phyloP scores from a whole-genome alignment of 2,329 filamentous ascomycete species.

The Arachnomyces sp. region DNA sequence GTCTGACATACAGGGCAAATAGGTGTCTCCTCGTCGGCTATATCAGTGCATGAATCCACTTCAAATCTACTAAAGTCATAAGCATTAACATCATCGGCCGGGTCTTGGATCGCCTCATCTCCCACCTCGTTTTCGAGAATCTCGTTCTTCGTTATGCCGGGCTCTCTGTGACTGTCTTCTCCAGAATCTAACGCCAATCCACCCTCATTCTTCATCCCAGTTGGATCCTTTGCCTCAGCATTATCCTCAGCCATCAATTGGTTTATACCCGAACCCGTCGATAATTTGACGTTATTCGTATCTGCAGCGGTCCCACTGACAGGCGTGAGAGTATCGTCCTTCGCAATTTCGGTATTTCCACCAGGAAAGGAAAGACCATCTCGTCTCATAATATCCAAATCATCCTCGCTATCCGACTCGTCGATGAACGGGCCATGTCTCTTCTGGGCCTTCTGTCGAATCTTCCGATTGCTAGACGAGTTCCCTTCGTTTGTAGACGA shows the following conservation, averaged over 20 bases:
- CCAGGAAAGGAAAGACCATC: too few species aligned
- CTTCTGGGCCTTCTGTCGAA: constrained; percentile 5
- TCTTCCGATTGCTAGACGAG: not conserved
- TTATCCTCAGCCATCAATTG: too few species aligned
- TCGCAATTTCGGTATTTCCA: constrained; percentile 13
- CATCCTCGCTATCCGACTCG: constrained; percentile 49
- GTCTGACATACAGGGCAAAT: constrained; percentile 72
- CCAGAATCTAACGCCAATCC: constrained; percentile 35
- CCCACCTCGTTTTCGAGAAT: constrained; percentile 41
- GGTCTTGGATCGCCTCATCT: constrained; percentile 28
- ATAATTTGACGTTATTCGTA: constrained; percentile 16
- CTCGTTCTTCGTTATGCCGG: constrained; percentile 9
- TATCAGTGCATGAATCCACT: constrained; percentile 11
- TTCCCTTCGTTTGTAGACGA: constrained; percentile 5
- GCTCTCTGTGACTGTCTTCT: constrained; percentile 14
- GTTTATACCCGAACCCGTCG: too few species aligned
- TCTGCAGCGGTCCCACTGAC: too few species aligned
- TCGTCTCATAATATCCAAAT: constrained; percentile 38
- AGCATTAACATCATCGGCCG: constrained; percentile 7
- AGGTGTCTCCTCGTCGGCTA: constrained; percentile 19
- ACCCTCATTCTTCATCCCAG: too few species aligned
- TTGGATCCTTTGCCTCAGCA: constrained; percentile 44
- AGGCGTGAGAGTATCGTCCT: constrained; percentile 63
- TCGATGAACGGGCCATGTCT: constrained; percentile 34
- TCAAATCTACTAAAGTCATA: constrained; percentile 12